phyloP scores from a whole-genome alignment of 768 basidiomycete genomes.

The Cystobasidium ongulense region DNA sequence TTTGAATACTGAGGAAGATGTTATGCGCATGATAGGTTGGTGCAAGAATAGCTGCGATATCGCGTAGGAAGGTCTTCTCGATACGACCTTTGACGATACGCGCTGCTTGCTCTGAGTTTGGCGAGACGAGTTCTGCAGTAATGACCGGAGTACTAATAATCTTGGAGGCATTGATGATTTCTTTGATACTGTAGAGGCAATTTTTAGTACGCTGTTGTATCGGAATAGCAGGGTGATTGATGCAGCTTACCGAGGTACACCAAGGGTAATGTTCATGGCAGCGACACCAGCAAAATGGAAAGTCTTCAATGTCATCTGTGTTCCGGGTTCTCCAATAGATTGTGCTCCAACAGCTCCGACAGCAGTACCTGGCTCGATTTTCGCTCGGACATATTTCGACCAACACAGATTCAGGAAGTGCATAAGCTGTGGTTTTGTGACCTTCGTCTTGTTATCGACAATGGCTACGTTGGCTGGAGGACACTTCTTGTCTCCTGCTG shows the following conservation, averaged over 20 bases:
- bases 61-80: constrained; percentile 88
- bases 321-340: constrained; percentile 97
- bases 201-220: too few species aligned
- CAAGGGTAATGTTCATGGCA: constrained; percentile 98
- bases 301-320: constrained; percentile 98
- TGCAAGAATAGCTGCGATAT: constrained; percentile 87
- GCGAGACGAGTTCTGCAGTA: constrained; percentile 67
- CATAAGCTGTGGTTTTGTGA: constrained; percentile 69
- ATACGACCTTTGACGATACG: constrained; percentile 93
- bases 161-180: constrained; percentile 99
- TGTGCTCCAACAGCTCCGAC: constrained; percentile 98
- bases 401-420: constrained; percentile 78
- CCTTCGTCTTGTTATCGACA: constrained; percentile 83
- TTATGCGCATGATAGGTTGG: constrained; percentile 92
- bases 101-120: constrained; percentile 77
- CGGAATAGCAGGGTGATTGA: too few species aligned
- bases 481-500: constrained; percentile 54
- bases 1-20: constrained; percentile 84
- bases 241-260: constrained; percentile 69
- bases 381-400: constrained; percentile 85
- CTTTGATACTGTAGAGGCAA: constrained; percentile 59
- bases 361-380: constrained; percentile 97
- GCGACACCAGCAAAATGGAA: constrained; percentile 99
- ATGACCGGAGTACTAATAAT: constrained; percentile 95
- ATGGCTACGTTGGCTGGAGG: constrained; percentile 39